A percentile compares a stretch with the other conserved stretches of the same genome.
phyloP scores from a whole-genome alignment of 306 rosid species.

The Pyrus betulifolia region DNA sequence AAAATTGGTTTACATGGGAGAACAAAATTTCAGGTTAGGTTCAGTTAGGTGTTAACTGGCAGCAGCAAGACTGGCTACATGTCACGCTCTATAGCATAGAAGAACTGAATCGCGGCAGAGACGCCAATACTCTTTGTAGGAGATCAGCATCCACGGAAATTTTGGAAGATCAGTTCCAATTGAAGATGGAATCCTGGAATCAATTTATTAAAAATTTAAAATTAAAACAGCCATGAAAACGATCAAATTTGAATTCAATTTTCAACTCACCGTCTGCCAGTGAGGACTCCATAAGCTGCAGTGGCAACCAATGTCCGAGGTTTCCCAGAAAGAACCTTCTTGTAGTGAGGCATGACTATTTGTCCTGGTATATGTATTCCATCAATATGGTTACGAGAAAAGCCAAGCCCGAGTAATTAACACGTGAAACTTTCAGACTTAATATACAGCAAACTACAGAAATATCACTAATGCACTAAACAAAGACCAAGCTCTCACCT shows the following conservation, averaged over 20 bases:
- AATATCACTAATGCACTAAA: conserved; percentile 8
- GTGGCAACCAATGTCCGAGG: conserved; percentile 24
- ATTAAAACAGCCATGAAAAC: not conserved
- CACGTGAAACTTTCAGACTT: not conserved
- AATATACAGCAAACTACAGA: not conserved
- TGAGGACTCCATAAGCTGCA: conserved; percentile 61
- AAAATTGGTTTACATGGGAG: not conserved
- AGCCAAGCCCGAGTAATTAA: not conserved
- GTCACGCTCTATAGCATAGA: conserved; percentile 35
- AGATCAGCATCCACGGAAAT: conserved; percentile 75
- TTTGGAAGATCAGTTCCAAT: conserved; percentile 56
- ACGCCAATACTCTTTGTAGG: conserved; percentile 68
- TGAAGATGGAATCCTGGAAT: conserved; percentile 44
- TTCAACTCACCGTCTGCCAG: conserved; percentile 58
- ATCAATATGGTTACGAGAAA: conserved; percentile 4
- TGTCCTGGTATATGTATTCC: conserved; percentile 25
- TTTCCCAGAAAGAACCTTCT: conserved; percentile 25
- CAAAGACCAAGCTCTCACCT: conserved; percentile 48
- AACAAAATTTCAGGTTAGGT: not conserved
- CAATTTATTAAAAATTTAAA: not conserved
- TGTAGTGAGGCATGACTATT: conserved; percentile 39
- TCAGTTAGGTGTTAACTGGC: not conserved
- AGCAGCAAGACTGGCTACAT: not conserved
- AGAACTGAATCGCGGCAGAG: conserved; percentile 61
- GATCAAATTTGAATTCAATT: not conserved